Conservation (phyloP, 805 yeast species). For the Candida insectorum region DNA sequence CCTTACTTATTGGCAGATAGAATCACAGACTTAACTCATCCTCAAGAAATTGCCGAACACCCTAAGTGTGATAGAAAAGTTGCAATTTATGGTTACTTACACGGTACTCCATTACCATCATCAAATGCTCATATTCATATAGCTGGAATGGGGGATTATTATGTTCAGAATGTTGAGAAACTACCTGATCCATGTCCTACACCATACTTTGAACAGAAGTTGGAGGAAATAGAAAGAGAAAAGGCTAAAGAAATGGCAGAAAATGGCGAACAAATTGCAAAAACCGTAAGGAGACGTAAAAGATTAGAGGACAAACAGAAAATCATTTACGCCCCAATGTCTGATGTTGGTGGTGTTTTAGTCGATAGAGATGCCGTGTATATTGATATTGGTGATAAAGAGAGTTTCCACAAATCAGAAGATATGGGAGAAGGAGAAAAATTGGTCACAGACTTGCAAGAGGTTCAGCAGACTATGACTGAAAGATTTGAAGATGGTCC, state of each 20-base stretch:
- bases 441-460: slow-evolving; percentile 77
- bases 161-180: slow-evolving; percentile 74
- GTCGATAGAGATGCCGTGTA: slow-evolving; percentile 98
- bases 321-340: slow-evolving; percentile 97
- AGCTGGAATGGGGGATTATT: slow-evolving; percentile 92
- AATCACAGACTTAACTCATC: slow-evolving; percentile 91
- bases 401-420: slow-evolving; percentile 46
- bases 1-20: slow-evolving; percentile 91
- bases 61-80: slow-evolving; percentile 84
- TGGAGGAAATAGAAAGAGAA: slow-evolving; percentile 80
- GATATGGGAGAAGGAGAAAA: slow-evolving; percentile 81
- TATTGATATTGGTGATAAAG: slow-evolving; percentile 68
- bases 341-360: slow-evolving; percentile 98
- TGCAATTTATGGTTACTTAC: slow-evolving; percentile 90
- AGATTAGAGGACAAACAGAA: slow-evolving; percentile 93
- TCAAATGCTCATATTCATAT: slow-evolving; percentile 77
- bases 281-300: slow-evolving; percentile 67
- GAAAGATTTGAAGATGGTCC: slow-evolving; percentile 59
- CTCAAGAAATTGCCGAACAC: slow-evolving; percentile 71
- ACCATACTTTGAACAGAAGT: slow-evolving; percentile 82
- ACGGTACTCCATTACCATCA: slow-evolving; percentile 82
- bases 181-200: slow-evolving; percentile 99
- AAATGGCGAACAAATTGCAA: slow-evolving; percentile 51
- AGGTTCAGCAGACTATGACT: slow-evolving; percentile 56
- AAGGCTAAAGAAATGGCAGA: slow-evolving; percentile 62